These are phyloP conservation scores for Alternaria gaisen DNA, from an alignment of 2,329 filamentous ascomycete genomes.

Conservation along the genomic window DNA sequence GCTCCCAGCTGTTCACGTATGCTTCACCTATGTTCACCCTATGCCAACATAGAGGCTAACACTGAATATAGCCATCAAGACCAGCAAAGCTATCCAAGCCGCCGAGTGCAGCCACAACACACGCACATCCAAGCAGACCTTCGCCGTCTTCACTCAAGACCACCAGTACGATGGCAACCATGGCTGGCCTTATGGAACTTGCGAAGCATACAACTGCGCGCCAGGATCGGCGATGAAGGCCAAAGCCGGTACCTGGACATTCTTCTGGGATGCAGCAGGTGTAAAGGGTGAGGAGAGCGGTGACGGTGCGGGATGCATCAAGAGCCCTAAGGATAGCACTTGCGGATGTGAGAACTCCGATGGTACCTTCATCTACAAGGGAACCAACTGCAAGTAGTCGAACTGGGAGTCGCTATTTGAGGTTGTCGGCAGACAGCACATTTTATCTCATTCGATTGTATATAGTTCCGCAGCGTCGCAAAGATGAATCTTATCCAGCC, in stretches of 20 bases:
- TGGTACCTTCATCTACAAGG: conserved; percentile 33
- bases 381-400: conserved; percentile 14
- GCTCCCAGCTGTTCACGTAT: conserved; percentile 36
- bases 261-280: conserved; percentile 34
- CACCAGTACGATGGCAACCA: conserved; percentile 56
- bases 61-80: conserved; percentile 33
- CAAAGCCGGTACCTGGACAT: conserved; percentile 31
- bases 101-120: conserved; percentile 57
- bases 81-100: conserved; percentile 52
- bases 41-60: background rate
- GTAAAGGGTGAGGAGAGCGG: conserved; percentile 27
- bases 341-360: conserved; percentile 40
- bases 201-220: conserved; percentile 37
- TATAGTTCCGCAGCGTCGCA: background rate
- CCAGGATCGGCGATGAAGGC: conserved; percentile 26
- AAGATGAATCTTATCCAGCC: background rate
- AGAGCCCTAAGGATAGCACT: conserved; percentile 33
- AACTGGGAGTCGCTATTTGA: background rate
- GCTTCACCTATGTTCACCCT: background rate
- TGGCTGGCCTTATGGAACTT: conserved; percentile 61
- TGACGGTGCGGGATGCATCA: conserved; percentile 40
- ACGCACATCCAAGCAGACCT: conserved; percentile 49
- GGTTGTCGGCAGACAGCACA: background rate
- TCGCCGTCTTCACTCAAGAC: conserved; percentile 55
- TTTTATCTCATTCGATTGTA: background rate